Base-by-base conservation (phyloP, 2,329 filamentous ascomycete genomes). In the Alternaria longipes region DNA sequence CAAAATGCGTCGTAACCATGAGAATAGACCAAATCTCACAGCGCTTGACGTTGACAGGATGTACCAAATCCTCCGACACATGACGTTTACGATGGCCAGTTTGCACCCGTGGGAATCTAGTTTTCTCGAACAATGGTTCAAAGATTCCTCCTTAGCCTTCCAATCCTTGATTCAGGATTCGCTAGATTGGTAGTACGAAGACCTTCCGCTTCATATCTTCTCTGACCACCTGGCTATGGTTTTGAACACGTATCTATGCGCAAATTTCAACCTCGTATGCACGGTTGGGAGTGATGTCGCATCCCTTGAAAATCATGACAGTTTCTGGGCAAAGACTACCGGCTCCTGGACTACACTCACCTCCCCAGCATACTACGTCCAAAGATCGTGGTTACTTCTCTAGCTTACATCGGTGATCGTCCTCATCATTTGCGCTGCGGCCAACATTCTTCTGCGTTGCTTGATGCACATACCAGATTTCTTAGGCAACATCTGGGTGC, bases 391-490 rank as follows among this genome's bases (percentile, higher is more conserved):
- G 12, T 42, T 24, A 1, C 12, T 42, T 3, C 20, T 42, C 0
- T 42, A 24, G 20, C 5, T 42, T 20, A 12, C 16, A 4, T 42
- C 12, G 5, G 20, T 20, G 1, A 42, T 42, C 8, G 2, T 24
- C 20, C 12, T 24, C 2, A 16, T 3, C 7, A 24, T 24, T 8
- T 16, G 6, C 20, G 40, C 20, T 9, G 9, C 18, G 11, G 18
- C 20, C 4, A 41, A 41, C 18, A 18, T 22, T 8, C 3, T 40
- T 20, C n/a, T 40, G 5, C 38, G 54, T 18, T 56, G 5, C 6
- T 36, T 28, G 20, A 41, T n/a, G 22, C 45, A 59, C 14, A 47
- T 40, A n/a, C 57, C 61, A 2, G 61, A 69, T 58, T 41, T 66
- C 18, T 30, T 66, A 12, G 59, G 63, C 3, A 63, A 56, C 32